Conservation (phyloP, 2,329 filamentous ascomycete species). For the Erysiphe pulchra region DNA sequence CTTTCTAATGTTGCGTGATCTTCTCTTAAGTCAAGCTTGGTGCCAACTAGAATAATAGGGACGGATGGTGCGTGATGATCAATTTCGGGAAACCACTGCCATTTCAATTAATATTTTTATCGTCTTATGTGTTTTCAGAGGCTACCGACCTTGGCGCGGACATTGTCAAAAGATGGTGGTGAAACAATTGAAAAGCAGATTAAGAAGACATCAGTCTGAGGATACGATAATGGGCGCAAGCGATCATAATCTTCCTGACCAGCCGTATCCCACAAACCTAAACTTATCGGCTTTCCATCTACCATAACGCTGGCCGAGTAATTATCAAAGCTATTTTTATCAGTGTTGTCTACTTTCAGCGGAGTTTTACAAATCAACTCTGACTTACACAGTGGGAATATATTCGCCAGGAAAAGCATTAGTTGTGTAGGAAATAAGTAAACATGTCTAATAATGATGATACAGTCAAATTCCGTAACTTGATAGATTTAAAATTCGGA, state of each 20-base stretch:
- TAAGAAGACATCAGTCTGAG: conserved; percentile 94
- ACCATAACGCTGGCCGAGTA: conserved; percentile 99
- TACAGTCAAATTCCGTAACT: no score
- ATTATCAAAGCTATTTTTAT: conserved; percentile 59
- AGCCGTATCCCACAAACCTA: conserved; percentile 93
- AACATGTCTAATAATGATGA: conserved; percentile 49
- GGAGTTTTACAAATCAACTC: neutral
- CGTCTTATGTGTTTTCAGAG: neutral
- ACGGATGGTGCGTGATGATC: conserved; percentile 89
- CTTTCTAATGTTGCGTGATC: conserved; percentile 60
- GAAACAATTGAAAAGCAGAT: conserved; percentile 98
- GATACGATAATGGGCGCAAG: conserved; percentile 85
- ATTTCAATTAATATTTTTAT: conserved; percentile 1
- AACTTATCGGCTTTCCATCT: conserved; percentile 87
- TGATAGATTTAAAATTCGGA: neutral
- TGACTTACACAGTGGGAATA: conserved; percentile 76
- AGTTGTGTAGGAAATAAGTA: conserved; percentile 96
- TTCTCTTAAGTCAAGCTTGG: conserved; percentile 86
- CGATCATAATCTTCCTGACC: conserved; percentile 99
- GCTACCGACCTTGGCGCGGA: conserved; percentile 27
- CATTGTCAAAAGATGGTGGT: conserved; percentile 95
- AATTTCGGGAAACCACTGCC: conserved; percentile 88
- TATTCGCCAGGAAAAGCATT: conserved; percentile 99
- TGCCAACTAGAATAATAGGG: conserved; percentile 89
- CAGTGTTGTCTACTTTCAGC: conserved; percentile 2